phyloP scores from a whole-genome alignment of 192 early-diverging fungal genomes.

The Coemansia sp. region DNA sequence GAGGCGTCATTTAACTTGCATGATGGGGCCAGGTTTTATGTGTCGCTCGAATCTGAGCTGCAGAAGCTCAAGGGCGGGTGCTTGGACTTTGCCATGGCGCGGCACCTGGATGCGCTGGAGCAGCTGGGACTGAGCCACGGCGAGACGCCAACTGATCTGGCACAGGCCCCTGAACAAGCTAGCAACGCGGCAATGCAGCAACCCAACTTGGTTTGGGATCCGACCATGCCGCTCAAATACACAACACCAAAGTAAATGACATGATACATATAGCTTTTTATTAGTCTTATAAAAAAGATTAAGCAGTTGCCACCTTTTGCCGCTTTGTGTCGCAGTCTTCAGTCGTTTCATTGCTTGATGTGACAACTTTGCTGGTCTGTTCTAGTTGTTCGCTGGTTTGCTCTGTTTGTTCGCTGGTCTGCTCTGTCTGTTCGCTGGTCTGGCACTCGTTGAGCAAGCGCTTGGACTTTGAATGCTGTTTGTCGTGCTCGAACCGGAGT shows the following conservation, averaged over 20 bases:
- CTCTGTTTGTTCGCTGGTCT: not conserved
- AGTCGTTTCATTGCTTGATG: not conserved
- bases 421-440: not conserved
- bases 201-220: conserved; percentile 40
- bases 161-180: conserved; percentile 14
- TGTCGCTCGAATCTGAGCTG: conserved; percentile 65
- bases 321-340: conserved; percentile 14
- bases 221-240: conserved; percentile 47
- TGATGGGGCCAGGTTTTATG: conserved; percentile 77
- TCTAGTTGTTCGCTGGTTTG: not conserved
- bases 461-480: conserved; percentile 41
- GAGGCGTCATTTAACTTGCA: conserved; percentile 73
- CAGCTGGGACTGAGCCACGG: conserved; percentile 32
- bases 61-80: conserved; percentile 61
- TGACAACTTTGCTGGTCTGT: no score
- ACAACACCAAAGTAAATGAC: conserved; percentile 19
- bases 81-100: conserved; percentile 68
- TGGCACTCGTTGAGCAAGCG: conserved; percentile 45
- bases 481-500: conserved; percentile 56
- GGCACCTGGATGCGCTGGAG: conserved; percentile 67
- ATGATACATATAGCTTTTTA: not conserved
- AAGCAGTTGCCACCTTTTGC: conserved; percentile 13
- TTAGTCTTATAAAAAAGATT: not conserved
- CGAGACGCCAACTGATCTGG: conserved; percentile 25
- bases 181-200: conserved; percentile 1